Evolutionary conservation across 805 yeast genomes (phyloP), one percentile per base, ranked within the genome.

Genomic region (Kockiozyma suomiensis): DNA sequence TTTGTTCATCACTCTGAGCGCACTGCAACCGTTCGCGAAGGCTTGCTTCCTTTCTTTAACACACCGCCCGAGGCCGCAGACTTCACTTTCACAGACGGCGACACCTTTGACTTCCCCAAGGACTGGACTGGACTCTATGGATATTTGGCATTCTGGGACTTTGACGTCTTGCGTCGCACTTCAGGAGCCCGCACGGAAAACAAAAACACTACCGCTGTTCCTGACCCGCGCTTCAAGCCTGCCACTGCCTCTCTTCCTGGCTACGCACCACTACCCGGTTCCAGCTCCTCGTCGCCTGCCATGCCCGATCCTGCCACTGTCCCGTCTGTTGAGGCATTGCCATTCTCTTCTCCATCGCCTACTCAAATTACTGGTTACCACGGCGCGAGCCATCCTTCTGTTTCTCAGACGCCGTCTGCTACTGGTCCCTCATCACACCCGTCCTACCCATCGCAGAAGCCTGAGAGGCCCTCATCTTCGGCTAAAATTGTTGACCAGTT

Each of bases 61-160:
- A 42, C 61, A 12, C 64, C 64, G 4, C 59, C 64, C 13, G 66
- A 55, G 15, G 33, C 61, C 2, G 51, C 54, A 4, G 66, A 62
- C 35, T 50, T 53, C 32, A 32, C 23, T 12, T 59, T 55, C 38
- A 46, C 28, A 42, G 51, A 42, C 3, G 49, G 43, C 33, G 54
- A 49, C 13, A 30, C 52, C 2, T 58, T 61, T 35, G 64, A 58
- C 19, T 62, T 62, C 30, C 65, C 65, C 13, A 41, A 54, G 25
- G 56, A 58, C 35, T 62, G 66, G 66, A 55, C 64, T n/a, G 66
- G 66, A 8, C 19, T 60, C 17, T 62, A 59, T 15, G 57, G 58
- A 3, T 62, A 62, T 33, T 56, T 62, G 1, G 56, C 65, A 25
- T 62, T 62, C 40, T 62, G 66, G 66, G 64, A 62, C 43, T 62